Evolutionary conservation across 169 alveolate genomes (phyloP).

Genomic region (Cryptosporidium ryanae): DNA sequence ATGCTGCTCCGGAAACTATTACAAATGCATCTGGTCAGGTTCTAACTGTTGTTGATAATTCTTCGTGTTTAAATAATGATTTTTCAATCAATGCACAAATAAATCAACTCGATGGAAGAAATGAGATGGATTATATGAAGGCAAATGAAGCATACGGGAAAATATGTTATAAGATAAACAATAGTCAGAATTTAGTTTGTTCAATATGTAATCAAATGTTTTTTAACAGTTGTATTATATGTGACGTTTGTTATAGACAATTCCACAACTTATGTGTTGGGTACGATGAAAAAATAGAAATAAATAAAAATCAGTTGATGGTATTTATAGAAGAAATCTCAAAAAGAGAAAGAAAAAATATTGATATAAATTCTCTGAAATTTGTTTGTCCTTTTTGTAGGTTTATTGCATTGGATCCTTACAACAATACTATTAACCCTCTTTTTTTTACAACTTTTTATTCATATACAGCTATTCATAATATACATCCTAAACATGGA

Average conservation of each 20-base stretch:
- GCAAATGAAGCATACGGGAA: not conserved
- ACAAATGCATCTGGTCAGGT: not conserved
- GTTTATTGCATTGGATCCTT: conserved; percentile 56
- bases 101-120: not conserved
- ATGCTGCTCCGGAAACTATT: conserved; percentile 3
- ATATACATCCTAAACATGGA: conserved; percentile 73
- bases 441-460: conserved; percentile 66
- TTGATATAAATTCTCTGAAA: conserved; percentile 14
- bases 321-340: conserved; percentile 26
- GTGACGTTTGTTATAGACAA: conserved; percentile 22
- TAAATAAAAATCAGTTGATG: conserved; percentile 67
- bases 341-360: conserved; percentile 16
- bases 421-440: conserved; percentile 31
- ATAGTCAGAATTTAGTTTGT: not conserved
- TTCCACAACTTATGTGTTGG: conserved; percentile 66
- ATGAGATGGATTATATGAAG: not conserved
- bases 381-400: conserved; percentile 72
- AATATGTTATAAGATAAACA: not conserved
- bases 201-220: conserved; percentile 42
- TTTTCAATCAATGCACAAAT: not conserved
- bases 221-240: not conserved
- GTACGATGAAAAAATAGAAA: conserved; percentile 51
- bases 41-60: not conserved
- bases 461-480: conserved; percentile 70
- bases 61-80: not conserved